Base-by-base conservation (phyloP, 306 rosid genomes). In the Parietaria judaica region DNA sequence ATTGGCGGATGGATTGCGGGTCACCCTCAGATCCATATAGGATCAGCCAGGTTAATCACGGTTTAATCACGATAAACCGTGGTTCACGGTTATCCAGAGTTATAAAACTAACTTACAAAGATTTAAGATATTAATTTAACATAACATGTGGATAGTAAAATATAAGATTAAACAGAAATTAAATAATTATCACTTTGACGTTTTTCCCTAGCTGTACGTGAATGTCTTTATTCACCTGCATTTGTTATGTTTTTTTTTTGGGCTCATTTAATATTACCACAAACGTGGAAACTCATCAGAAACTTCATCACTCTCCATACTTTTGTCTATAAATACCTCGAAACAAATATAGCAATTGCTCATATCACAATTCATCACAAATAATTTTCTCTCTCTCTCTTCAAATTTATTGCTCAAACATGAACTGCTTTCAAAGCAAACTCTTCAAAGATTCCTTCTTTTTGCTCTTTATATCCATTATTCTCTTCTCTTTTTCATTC, bases 401-500 rank as follows among this genome's bases (percentile, higher is more conserved):
- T 11, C 13, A 60, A 60, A n/a, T 15, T 10, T n/a, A 49, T 16
- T 54, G 39, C 45, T 41, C 45, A 41, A 41, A 41, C 45, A 41
- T 41, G 45, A 41, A 41, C 2, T 0, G 9, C 45, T 41, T 8
- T 41, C 45, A 41, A 41, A 41, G 45, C 45, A 41, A 41, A 41
- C 45, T 8, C 6, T 41, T 41, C 45, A 41, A 41, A 49, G n/a
- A 23, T 55, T 14, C 44, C 45, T 11, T 56, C 36, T 56, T 3
- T 35, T 0, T 12, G 15, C 64, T 46, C 65, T 7, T 12, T 79
- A 8, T 77, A 11, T 12, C 70, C 13, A 14, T 44, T 8, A 15
- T 72, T 55, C 38, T 80, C 39, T 14, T 76, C 7, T 45, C 65
- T 14, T 67, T 55, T 67, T 53, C 39, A 48, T 17, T 15, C 60